Evolutionary conservation across 2,329 filamentous ascomycete genomes (phyloP).

Genomic region (Coniochaeta sp.): DNA sequence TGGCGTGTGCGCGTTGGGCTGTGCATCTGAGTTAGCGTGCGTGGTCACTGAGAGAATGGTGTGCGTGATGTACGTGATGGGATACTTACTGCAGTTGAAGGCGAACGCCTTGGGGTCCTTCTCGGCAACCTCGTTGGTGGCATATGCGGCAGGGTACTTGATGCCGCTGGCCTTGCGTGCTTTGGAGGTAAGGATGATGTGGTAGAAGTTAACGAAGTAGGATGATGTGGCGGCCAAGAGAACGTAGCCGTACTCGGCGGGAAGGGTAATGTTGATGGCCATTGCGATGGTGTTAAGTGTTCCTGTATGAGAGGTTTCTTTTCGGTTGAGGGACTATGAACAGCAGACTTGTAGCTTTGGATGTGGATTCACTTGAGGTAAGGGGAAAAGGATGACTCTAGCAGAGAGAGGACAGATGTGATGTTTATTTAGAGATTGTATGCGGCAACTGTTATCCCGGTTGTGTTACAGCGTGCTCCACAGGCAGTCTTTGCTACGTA

Average conservation of each 20-base stretch:
- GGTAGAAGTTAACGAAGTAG: constrained; percentile 49
- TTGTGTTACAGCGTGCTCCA: not conserved
- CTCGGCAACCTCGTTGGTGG: constrained; percentile 41
- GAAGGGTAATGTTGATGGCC: constrained; percentile 32
- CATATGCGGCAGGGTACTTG: constrained; percentile 51
- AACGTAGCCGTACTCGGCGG: constrained; percentile 51
- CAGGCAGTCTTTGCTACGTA: not conserved
- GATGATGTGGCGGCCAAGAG: constrained; percentile 48
- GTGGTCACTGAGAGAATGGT: not conserved
- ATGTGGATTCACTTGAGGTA: not conserved
- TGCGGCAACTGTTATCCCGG: not conserved
- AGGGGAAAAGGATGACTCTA: no score
- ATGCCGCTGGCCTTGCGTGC: constrained; percentile 46
- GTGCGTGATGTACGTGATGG: not conserved
- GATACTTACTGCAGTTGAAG: constrained; percentile 53
- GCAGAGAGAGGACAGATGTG: not conserved
- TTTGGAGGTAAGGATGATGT: constrained; percentile 36
- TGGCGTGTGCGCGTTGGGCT: constrained; percentile 55
- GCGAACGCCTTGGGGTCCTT: constrained; percentile 44
- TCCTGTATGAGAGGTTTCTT: not conserved
- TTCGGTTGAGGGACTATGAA: not conserved
- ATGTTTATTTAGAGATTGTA: not conserved
- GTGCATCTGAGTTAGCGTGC: not conserved
- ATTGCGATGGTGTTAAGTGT: constrained; percentile 21
- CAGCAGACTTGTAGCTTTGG: not conserved